These are phyloP conservation scores for Phytophthora sp. DNA, from an alignment of 352 stramenopile species.

Conservation along the genomic window DNA sequence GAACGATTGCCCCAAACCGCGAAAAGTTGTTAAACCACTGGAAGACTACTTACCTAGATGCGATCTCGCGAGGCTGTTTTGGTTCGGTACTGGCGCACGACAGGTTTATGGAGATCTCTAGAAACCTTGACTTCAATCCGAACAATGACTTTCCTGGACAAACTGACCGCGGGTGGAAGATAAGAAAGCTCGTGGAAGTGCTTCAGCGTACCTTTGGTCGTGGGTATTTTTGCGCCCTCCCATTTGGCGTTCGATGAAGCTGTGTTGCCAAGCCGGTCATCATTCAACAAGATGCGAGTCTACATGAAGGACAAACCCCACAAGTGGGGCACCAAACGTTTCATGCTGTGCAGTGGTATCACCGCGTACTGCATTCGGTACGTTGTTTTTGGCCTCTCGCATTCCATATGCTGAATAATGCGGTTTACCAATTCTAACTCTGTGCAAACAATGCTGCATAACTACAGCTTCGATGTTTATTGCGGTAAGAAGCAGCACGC, in stretches of 20 bases:
- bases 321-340: too few species aligned
- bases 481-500: slow-evolving; percentile 6
- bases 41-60: slow-evolving; percentile 8
- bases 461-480: slow-evolving; percentile 17
- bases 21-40: slow-evolving; percentile 26
- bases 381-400: slow-evolving; percentile 11
- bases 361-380: slow-evolving; percentile 18
- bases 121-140: slow-evolving; percentile 27
- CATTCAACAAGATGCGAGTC: slow-evolving; percentile 37
- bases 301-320: too few species aligned
- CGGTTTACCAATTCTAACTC: slow-evolving; percentile 6
- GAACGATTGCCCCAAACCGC: slow-evolving; percentile 12
- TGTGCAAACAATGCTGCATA: too few species aligned
- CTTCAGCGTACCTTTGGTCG: slow-evolving; percentile 22
- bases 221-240: background rate
- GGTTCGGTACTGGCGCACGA: slow-evolving; percentile 8
- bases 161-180: slow-evolving; percentile 25
- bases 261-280: slow-evolving; percentile 13
- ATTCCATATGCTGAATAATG: slow-evolving; percentile 17
- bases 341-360: too few species aligned
- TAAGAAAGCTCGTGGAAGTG: slow-evolving; percentile 18
- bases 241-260: slow-evolving; percentile 29
- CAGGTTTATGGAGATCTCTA: slow-evolving; percentile 16
- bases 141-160: slow-evolving; percentile 13
- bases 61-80: slow-evolving; percentile 18